Evolutionary conservation across 2,329 filamentous ascomycete genomes (phyloP).

Genomic region (Exserohilum rostratum): DNA sequence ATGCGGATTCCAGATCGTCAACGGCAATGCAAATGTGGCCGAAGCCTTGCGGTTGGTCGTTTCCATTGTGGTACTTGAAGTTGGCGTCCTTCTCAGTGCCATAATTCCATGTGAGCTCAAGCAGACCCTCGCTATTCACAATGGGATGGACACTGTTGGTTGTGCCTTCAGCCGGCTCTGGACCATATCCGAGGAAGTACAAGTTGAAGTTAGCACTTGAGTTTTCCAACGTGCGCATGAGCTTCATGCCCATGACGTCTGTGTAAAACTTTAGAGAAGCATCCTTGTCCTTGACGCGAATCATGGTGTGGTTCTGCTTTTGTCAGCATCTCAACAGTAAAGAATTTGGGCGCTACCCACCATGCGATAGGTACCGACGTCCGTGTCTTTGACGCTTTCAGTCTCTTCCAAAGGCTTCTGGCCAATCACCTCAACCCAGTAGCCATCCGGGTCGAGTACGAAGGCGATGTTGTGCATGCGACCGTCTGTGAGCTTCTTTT

Average conservation of each 20-base stretch:
- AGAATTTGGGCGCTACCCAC: slow-evolving; percentile 32
- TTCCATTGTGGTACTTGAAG: slow-evolving; percentile 92
- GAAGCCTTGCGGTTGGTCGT: slow-evolving; percentile 89
- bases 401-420: slow-evolving; percentile 75
- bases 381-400: slow-evolving; percentile 73
- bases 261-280: slow-evolving; percentile 60
- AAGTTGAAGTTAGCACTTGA: slow-evolving; percentile 78
- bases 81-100: slow-evolving; percentile 82
- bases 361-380: slow-evolving; percentile 75
- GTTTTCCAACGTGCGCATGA: slow-evolving; percentile 75
- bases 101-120: slow-evolving; percentile 88
- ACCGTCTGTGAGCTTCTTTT: slow-evolving; percentile 92
- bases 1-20: slow-evolving; percentile 87
- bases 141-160: slow-evolving; percentile 64
- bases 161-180: slow-evolving; percentile 55
- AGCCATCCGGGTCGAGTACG: slow-evolving; percentile 79
- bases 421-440: slow-evolving; percentile 77
- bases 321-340: slow-evolving; percentile 13
- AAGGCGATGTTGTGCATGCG: slow-evolving; percentile 78
- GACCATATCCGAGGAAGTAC: slow-evolving; percentile 85
- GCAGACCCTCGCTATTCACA: slow-evolving; percentile 76
- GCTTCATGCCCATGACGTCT: slow-evolving; percentile 86
- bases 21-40: slow-evolving; percentile 90
- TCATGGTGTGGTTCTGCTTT: slow-evolving; percentile 83
- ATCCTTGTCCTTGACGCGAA: slow-evolving; percentile 77